phyloP scores from a whole-genome alignment of 345 rosid species.

The Acer saccharum region DNA sequence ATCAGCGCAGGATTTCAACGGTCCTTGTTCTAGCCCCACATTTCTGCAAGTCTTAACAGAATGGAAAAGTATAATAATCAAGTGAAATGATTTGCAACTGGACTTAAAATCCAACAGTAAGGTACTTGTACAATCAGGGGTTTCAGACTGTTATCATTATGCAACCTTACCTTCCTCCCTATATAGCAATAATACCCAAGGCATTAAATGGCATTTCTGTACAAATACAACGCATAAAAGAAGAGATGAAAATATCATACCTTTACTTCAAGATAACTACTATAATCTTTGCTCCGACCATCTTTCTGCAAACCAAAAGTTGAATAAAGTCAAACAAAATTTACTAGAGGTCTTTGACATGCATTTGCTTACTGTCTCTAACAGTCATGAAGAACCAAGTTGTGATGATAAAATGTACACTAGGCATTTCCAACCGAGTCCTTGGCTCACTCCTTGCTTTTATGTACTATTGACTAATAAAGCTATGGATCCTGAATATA shows the following conservation, averaged over 20 bases:
- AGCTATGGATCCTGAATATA: not conserved
- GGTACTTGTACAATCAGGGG: not conserved
- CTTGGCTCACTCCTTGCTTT: not conserved
- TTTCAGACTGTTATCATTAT: not conserved
- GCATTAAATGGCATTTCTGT: not conserved
- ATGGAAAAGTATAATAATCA: not conserved
- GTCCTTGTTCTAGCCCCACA: not conserved
- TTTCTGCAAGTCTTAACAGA: not conserved
- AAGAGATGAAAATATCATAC: conserved; percentile 33
- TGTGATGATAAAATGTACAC: not conserved
- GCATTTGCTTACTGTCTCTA: not conserved
- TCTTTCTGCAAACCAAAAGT: conserved; percentile 68
- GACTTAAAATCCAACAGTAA: not conserved
- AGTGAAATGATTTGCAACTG: conserved; percentile 8
- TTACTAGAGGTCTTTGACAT: not conserved
- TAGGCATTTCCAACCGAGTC: not conserved
- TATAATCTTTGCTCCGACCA: conserved; percentile 80
- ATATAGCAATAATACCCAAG: too few species aligned
- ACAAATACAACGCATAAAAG: too few species aligned
- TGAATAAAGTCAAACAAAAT: conserved; percentile 22
- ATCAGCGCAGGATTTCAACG: not conserved
- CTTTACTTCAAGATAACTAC: conserved; percentile 89
- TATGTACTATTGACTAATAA: not conserved
- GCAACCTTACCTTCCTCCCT: not conserved
- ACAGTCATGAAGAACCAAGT: not conserved